These are phyloP conservation scores for Paecilomyces niveus DNA, from an alignment of 2,329 filamentous ascomycete genomes.

Conservation along the genomic window DNA sequence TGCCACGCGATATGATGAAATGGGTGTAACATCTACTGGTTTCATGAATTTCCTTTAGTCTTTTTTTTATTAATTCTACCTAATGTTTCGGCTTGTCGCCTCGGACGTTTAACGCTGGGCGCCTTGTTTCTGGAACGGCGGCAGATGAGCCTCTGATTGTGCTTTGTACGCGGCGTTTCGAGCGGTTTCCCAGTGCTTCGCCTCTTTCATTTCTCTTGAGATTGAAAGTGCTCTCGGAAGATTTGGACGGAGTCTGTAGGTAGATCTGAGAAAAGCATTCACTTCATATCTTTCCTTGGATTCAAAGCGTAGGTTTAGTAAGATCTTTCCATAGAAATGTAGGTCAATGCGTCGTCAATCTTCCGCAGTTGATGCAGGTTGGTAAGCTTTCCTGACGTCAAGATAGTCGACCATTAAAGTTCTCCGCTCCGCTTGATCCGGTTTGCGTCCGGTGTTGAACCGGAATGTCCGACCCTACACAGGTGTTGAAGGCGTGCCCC, in stretches of 20 bases:
- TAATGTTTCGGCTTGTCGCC: background rate
- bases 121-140: background rate
- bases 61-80: background rate
- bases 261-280: background rate
- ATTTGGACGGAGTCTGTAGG: background rate
- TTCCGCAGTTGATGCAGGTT: too few species aligned
- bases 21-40: background rate
- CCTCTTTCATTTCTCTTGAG: background rate
- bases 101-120: background rate
- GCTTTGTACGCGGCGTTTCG: background rate
- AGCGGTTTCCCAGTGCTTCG: background rate
- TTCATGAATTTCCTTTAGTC: background rate
- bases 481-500: too few species aligned
- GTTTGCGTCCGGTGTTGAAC: too few species aligned
- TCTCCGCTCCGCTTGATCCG: too few species aligned
- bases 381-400: too few species aligned
- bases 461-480: too few species aligned
- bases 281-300: background rate
- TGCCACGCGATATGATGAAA: background rate
- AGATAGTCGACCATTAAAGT: too few species aligned
- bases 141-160: background rate
- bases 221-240: background rate
- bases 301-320: background rate
- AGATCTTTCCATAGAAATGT: too few species aligned
- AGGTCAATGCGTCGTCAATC: too few species aligned